These are phyloP conservation scores for Medicago truncatula DNA, from an alignment of 306 rosid species.

Conservation along the genomic window MtrunA17r5.0-ANR NC_053042.1:2487501-2488000, in stretches of 20 bases:
- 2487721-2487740: constrained; percentile 92
- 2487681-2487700: constrained; percentile 58
- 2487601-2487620: constrained; percentile 78
- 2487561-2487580: constrained; percentile 76
- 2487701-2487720: constrained; percentile 69
- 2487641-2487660: constrained; percentile 82
- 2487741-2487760: constrained; percentile 92
- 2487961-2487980: constrained; percentile 84
- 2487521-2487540: constrained; percentile 81
- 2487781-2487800: constrained; percentile 70
- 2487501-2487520: constrained; percentile 95
- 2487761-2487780: constrained; percentile 72
- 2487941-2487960: constrained; percentile 76
- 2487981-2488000: constrained; percentile 80
- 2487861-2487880: constrained; percentile 78
- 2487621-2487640: constrained; percentile 92
- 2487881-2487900: constrained; percentile 61
- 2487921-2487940: constrained; percentile 86
- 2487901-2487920: constrained; percentile 72
- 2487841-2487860: constrained; percentile 74
- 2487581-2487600: constrained; percentile 63
- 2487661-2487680: constrained; percentile 70
- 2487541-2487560: constrained; percentile 84
- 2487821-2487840: constrained; percentile 73
- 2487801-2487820: constrained; percentile 74